Evolutionary conservation across 148 eudicot species (phyloP).

Genomic region (Rhododendron griersonianum): DNA sequence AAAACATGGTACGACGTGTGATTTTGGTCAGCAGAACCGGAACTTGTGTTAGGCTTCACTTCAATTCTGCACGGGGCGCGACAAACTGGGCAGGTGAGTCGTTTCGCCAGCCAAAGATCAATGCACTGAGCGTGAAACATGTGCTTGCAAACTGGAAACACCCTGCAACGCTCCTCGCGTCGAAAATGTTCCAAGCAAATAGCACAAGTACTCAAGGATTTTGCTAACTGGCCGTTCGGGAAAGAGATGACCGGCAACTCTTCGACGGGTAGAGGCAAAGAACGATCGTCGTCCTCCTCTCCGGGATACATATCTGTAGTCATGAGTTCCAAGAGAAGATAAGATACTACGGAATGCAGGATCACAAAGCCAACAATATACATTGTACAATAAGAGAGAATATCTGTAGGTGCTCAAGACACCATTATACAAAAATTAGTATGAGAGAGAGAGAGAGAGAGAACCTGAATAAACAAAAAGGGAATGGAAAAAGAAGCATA

Average conservation of each 20-base stretch:
- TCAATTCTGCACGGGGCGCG: conserved; percentile 17
- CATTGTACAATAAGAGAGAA: conserved; percentile 14
- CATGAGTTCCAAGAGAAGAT: conserved; percentile 21
- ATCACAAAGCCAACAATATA: conserved; percentile 13
- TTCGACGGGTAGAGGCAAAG: conserved; percentile 6
- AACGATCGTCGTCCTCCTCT: not conserved
- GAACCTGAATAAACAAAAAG: not conserved
- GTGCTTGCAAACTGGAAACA: conserved; percentile 26
- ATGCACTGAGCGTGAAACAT: conserved; percentile 31
- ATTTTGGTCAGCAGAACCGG: not conserved
- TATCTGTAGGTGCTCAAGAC: not conserved
- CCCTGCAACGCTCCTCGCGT: conserved; percentile 12
- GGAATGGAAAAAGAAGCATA: not conserved
- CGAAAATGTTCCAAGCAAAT: conserved; percentile 28
- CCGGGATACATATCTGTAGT: not conserved
- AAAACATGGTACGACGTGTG: not conserved
- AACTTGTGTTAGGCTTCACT: not conserved
- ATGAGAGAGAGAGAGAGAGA: not conserved
- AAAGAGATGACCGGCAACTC: conserved; percentile 19
- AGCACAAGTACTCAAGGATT: conserved; percentile 13
- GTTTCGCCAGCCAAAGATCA: conserved; percentile 25
- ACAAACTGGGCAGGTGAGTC: conserved; percentile 26
- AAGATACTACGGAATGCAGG: conserved; percentile 15
- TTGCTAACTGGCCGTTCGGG: not conserved
- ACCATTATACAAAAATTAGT: no score